Base-by-base conservation (phyloP, 495 filamentous ascomycete species). In the Daldinia loculata region DNA sequence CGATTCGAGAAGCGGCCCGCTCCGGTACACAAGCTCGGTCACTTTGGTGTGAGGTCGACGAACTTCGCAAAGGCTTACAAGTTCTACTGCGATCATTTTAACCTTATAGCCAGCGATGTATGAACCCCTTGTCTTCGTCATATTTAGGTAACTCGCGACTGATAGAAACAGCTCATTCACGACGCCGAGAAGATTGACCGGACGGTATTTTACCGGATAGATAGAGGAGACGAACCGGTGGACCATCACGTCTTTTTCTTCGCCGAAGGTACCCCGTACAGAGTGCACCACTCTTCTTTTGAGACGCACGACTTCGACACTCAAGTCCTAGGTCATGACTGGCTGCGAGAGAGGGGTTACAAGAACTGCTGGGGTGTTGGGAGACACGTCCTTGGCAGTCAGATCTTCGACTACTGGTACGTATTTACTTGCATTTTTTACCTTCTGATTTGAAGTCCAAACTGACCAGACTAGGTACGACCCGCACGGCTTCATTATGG, bases 241-340 rank as follows among this genome's bases (percentile, higher is more conserved):
- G 91, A 94, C 74, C 91, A 94, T 70, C 91, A 93, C 79, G 82
- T 77, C n/a, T 88, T 93, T 76, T 93, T 93, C 84, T 83, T 93
- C 70, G 84, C 82, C 70, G 78, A 83, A 68, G 84, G 83, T 3
- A 76, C 83, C 6, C 84, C 83, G 15, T 78, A 80, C 15, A 88
- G 90, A 73, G 88, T 93, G 2, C 91, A 93, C 75, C 91, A 94
- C 74, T 86, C 85, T 29, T 88, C 85, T 3, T 94, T 90, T 63
- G 91, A 94, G 77, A 90, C 92, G 6, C 86, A 91, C 75, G 90
- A 94, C 74, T 91, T 91, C 71, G 91, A 94, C 69, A 87, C 88
- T 0, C 91, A 93, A 80, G 80, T 89, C 36, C 81, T 93, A 4
- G 91, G 91, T 2, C 91, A 94, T 76, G 84, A 91, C 56, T 92